Base-by-base conservation (phyloP, 225 moss, liverwort and hornwort genomes). In the Pseudoscleropodium purum region DNA sequence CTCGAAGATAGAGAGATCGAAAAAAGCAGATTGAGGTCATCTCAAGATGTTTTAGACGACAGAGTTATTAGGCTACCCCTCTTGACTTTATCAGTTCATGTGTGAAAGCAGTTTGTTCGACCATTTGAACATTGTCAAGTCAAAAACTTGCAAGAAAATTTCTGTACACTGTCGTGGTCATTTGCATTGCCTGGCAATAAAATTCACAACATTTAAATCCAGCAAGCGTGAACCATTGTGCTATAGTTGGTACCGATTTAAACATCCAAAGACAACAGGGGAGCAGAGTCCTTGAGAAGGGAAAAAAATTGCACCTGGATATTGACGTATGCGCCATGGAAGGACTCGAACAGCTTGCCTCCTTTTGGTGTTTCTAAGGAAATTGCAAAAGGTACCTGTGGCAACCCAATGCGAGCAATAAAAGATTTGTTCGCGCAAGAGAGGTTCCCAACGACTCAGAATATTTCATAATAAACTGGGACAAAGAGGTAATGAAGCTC, bases 321-420 rank as follows among this genome's bases (percentile, higher is more conserved):
- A 87, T 99, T 97, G 57, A 97, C 95, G 88, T 97, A 97, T 17
- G 95, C 96, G n/a, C 99, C 99, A 91, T 99, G 99, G 87, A 97
- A 99, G 65, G 99, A 97, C 91, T 99, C 99, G 88, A 92, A 97
- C 63, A 99, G 93, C 70, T 91, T 91, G 61, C 94, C 95, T 91
- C 93, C 95, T 83, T 92, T 96, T 34, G 95, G 94, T 56, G 90
- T 87, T 89, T 99, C 99, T 82, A 99, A 91, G 63, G 96, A 93
- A 87, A 99, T 91, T 89, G 96, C 97, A 82, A 99, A 99, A 66
- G 97, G 97, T 41, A 97, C 84, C 99, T 99, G 94, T 90, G 49
- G 88, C 86, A 86, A 84, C 23, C 47, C 79, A 90, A 90, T 65
- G 54, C 86, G 12, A 15, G 74, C 54, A 72, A 65, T 34, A 45